Conservation (phyloP, 1,284 basidiomycete genomes). For the Cryptococcus sp. region DNA sequence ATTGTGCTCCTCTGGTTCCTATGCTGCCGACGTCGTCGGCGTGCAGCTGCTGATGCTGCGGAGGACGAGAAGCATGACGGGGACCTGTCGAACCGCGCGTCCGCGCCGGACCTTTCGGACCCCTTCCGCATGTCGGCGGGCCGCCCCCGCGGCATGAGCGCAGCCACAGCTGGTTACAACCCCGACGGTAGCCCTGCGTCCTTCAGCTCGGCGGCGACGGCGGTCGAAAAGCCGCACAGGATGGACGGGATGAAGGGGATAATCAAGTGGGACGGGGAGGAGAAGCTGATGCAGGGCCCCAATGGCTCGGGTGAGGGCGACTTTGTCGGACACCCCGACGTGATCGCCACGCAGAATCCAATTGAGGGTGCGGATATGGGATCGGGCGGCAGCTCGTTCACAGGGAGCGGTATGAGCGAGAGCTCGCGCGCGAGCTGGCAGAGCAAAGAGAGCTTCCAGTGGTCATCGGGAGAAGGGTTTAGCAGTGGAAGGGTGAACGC, state of each 20-base stretch:
- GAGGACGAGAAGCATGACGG: conserved; percentile 21
- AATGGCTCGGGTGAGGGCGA: conserved; percentile 12
- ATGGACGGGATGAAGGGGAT: conserved; percentile 42
- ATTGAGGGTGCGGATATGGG: conserved; percentile 16
- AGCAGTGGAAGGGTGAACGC: neutral
- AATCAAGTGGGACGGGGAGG: conserved; percentile 30
- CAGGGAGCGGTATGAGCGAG: conserved; percentile 34
- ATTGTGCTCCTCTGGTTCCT: conserved; percentile 43
- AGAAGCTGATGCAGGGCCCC: conserved; percentile 13
- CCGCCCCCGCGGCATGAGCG: neutral
- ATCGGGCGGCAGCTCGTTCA: conserved; percentile 38
- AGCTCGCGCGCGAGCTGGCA: conserved; percentile 47
- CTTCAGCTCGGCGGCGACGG: conserved; percentile 21
- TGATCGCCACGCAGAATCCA: conserved; percentile 35
- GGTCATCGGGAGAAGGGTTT: conserved; percentile 43
- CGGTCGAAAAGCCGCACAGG: conserved; percentile 30
- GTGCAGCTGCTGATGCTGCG: conserved; percentile 15
- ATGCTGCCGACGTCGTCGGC: conserved; percentile 37
- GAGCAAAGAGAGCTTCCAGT: conserved; percentile 43
- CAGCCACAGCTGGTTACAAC: neutral
- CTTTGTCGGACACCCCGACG: conserved; percentile 39
- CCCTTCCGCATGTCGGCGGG: conserved; percentile 21
- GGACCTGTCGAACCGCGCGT: conserved; percentile 38
- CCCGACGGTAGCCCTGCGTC: conserved; percentile 11
- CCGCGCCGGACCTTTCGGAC: conserved; percentile 20